Percentiles rank a stretch among this genome's conserved stretches.
Evolutionary conservation across 495 filamentous ascomycete species (phyloP).

Genomic region (Podospora comata): DNA sequence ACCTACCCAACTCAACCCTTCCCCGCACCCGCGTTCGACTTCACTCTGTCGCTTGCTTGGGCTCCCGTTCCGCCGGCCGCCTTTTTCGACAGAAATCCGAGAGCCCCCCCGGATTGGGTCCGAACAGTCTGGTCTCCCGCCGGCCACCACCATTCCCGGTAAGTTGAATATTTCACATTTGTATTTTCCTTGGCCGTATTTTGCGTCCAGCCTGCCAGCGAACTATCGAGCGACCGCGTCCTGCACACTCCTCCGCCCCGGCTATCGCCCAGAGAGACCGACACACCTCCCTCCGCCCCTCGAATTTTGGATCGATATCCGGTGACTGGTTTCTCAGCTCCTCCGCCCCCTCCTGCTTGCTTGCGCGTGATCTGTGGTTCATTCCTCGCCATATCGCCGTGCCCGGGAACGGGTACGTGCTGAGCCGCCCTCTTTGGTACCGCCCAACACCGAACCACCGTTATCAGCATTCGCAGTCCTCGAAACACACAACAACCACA

Average conservation of each 20-base stretch:
- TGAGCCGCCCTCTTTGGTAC: slow-evolving; percentile 4
- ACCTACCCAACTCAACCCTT: not conserved
- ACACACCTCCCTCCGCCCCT: slow-evolving; percentile 4
- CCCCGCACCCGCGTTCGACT: slow-evolving; percentile 6
- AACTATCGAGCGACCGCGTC: slow-evolving; percentile 12
- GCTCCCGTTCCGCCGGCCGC: not conserved
- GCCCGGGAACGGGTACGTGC: slow-evolving; percentile 3
- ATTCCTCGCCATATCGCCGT: slow-evolving; percentile 21
- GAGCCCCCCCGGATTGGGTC: slow-evolving; percentile 16
- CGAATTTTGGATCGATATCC: slow-evolving; percentile 23
- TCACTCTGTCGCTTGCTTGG: not conserved
- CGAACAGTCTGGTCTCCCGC: slow-evolving; percentile 15
- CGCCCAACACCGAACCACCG: not conserved
- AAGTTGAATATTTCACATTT: slow-evolving; percentile 8
- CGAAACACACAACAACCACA: not conserved
- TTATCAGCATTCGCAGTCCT: not conserved
- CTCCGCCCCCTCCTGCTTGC: slow-evolving; percentile 7
- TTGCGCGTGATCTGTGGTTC: slow-evolving; percentile 26
- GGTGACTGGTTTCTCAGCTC: slow-evolving; percentile 22
- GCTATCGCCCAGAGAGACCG: not conserved
- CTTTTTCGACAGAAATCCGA: slow-evolving; percentile 11
- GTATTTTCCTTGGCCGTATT: slow-evolving; percentile 8
- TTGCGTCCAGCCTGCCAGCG: slow-evolving; percentile 10
- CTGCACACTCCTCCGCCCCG: not conserved
- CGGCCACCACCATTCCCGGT: slow-evolving; percentile 12